Conservation (phyloP, 495 filamentous ascomycete genomes). For the Xylaria sp. region DNA sequence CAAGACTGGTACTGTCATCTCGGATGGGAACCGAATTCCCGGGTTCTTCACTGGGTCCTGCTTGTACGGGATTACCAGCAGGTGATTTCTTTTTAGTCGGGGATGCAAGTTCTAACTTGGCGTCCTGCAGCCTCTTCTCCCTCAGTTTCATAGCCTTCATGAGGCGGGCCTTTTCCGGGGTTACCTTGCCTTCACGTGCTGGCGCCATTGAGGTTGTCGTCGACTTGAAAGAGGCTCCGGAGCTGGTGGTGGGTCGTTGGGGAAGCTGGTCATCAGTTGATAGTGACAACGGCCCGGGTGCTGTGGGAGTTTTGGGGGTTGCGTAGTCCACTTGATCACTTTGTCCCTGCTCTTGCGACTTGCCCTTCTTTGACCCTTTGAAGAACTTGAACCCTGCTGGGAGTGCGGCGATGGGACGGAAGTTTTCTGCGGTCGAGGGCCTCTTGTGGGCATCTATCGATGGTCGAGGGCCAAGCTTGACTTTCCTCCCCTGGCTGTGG, state of each 20-base stretch:
- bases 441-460: slow-evolving; percentile 72
- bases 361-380: slow-evolving; percentile 51
- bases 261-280: slow-evolving; percentile 48
- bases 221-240: slow-evolving; percentile 57
- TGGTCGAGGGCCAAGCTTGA: slow-evolving; percentile 85
- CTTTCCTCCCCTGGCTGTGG: slow-evolving; percentile 68
- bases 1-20: slow-evolving; percentile 30
- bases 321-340: slow-evolving; percentile 34
- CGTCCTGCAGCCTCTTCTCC: slow-evolving; percentile 72
- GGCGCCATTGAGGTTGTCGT: slow-evolving; percentile 45
- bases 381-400: slow-evolving; percentile 61
- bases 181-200: slow-evolving; percentile 67
- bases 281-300: slow-evolving; percentile 38
- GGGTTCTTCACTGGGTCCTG: slow-evolving; percentile 34
- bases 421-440: slow-evolving; percentile 67
- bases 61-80: slow-evolving; percentile 29
- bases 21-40: slow-evolving; percentile 28
- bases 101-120: slow-evolving; percentile 33
- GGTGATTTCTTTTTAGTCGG: slow-evolving; percentile 15
- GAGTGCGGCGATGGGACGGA: slow-evolving; percentile 76
- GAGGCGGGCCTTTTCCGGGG: slow-evolving; percentile 86
- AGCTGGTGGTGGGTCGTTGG: slow-evolving; percentile 56
- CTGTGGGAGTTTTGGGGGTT: slow-evolving; percentile 28
- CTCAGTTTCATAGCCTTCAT: slow-evolving; percentile 93
- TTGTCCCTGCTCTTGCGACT: slow-evolving; percentile 40